These are phyloP conservation scores for Aphanomyces cochlioides DNA, from an alignment of 352 stramenopile genomes.

Conservation along the genomic window DNA sequence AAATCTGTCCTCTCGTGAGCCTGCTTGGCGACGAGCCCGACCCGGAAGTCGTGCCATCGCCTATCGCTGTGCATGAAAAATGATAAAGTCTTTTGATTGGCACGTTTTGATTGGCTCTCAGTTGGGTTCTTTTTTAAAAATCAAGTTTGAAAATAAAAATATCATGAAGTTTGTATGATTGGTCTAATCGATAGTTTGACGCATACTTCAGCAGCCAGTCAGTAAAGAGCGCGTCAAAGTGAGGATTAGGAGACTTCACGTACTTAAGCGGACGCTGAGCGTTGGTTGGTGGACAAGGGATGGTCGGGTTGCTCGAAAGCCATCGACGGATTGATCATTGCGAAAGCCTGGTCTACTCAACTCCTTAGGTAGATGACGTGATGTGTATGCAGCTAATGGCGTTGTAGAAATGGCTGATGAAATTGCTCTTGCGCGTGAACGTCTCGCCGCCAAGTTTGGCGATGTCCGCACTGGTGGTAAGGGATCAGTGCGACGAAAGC, in stretches of 20 bases:
- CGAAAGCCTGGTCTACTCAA: slow-evolving; percentile 30
- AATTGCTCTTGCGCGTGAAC: slow-evolving; percentile 85
- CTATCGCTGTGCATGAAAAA: slow-evolving; percentile 1
- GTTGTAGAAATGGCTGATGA: slow-evolving; percentile 72
- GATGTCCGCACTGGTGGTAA: slow-evolving; percentile 94
- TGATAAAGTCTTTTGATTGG: slow-evolving; percentile 12
- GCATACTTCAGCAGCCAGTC: neutral
- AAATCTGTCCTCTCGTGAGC: slow-evolving; percentile 31
- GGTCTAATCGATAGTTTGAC: slow-evolving; percentile 22
- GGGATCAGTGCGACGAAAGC: slow-evolving; percentile 94
- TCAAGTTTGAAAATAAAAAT: neutral
- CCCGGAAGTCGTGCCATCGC: slow-evolving; percentile 16
- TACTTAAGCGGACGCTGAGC: slow-evolving; percentile 13
- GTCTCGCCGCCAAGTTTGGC: slow-evolving; percentile 81
- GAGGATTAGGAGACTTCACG: neutral
- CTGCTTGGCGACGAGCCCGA: slow-evolving; percentile 27
- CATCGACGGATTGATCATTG: neutral
- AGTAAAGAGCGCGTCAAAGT: slow-evolving; percentile 3
- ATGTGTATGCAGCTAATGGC: neutral
- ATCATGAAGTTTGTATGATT: neutral
- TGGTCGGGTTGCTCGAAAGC: neutral
- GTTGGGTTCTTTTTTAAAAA: slow-evolving; percentile 15
- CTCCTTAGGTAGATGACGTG: slow-evolving; percentile 18
- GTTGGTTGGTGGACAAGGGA: slow-evolving; percentile 28
- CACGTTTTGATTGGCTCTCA: slow-evolving; percentile 21